A percentile compares a stretch with the other conserved stretches of the same genome.
phyloP scores from a whole-genome alignment of 2,329 filamentous ascomycete species.

The Helotiales sp. region DNA sequence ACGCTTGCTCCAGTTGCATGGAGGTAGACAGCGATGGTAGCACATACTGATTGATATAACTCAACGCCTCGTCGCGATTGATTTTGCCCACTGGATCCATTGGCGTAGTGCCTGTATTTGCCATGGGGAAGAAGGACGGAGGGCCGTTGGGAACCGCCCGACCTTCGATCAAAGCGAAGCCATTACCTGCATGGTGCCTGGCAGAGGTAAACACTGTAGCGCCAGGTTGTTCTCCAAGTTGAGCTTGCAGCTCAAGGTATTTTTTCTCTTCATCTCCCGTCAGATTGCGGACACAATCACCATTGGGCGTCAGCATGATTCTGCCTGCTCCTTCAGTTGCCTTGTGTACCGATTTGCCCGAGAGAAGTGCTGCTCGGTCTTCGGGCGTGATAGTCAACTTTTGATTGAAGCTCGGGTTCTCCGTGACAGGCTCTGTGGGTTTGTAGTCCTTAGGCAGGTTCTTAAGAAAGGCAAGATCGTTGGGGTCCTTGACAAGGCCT shows the following conservation, averaged over 20 bases:
- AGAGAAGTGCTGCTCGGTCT: slow-evolving; percentile 55
- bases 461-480: slow-evolving; percentile 44
- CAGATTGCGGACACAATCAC: slow-evolving; percentile 74
- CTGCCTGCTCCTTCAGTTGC: slow-evolving; percentile 60
- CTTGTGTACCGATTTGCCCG: slow-evolving; percentile 60
- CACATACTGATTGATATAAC: slow-evolving; percentile 70
- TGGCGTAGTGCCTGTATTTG: slow-evolving; percentile 33
- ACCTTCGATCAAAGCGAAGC: slow-evolving; percentile 64
- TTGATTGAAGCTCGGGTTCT: slow-evolving; percentile 27
- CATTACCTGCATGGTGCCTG: slow-evolving; percentile 54
- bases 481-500: slow-evolving; percentile 37
- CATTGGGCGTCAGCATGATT: slow-evolving; percentile 73
- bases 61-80: slow-evolving; percentile 64
- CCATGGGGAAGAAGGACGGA: slow-evolving; percentile 60
- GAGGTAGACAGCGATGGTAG: slow-evolving; percentile 46
- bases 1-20: slow-evolving; percentile 36
- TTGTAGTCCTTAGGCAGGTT: slow-evolving; percentile 34
- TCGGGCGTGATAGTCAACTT: slow-evolving; percentile 52
- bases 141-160: slow-evolving; percentile 64
- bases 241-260: slow-evolving; percentile 68
- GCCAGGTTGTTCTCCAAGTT: slow-evolving; percentile 51
- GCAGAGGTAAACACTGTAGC: slow-evolving; percentile 57
- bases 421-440: slow-evolving; percentile 35
- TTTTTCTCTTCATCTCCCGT: slow-evolving; percentile 67
- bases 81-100: slow-evolving; percentile 64